Conservation (phyloP, 768 basidiomycete genomes). For the Cystobasidium onofrii region DNA sequence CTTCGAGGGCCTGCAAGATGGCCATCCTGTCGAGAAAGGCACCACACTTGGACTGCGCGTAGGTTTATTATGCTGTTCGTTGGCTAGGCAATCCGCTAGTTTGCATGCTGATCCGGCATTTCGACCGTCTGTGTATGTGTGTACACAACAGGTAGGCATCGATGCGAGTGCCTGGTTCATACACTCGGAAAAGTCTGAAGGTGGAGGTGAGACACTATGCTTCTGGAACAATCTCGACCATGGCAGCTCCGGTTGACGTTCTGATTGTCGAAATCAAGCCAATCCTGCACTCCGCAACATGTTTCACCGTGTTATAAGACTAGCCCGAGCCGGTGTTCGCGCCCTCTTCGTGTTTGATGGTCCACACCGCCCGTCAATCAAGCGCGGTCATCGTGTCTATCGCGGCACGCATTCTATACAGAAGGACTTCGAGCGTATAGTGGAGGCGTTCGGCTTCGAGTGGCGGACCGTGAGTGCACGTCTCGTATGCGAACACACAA, state of each 20-base stretch:
- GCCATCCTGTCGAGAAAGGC: background rate
- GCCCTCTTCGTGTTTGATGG: slow-evolving; percentile 35
- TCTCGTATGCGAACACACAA: background rate
- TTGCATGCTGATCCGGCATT: background rate
- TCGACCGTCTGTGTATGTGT: background rate
- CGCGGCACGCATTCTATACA: background rate
- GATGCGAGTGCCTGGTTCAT: slow-evolving; percentile 29
- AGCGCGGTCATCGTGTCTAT: slow-evolving; percentile 18
- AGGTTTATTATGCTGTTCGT: background rate
- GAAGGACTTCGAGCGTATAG: background rate
- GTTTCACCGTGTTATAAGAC: slow-evolving; percentile 10
- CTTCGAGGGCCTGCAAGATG: slow-evolving; percentile 6
- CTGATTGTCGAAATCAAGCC: background rate
- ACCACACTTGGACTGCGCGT: slow-evolving; percentile 9
- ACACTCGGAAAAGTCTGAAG: slow-evolving; percentile 20
- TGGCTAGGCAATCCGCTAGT: background rate
- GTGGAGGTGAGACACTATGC: slow-evolving; percentile 11
- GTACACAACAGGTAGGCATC: slow-evolving; percentile 11
- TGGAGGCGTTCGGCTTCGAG: slow-evolving; percentile 33
- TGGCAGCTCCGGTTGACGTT: background rate
- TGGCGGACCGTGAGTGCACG: slow-evolving; percentile 28
- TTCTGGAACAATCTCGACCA: background rate
- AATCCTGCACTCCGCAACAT: slow-evolving; percentile 20
- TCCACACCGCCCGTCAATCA: slow-evolving; percentile 12
- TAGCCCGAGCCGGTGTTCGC: background rate